Evolutionary conservation across 441 rosid species (phyloP).

Genomic region (Croton setiger): DNA sequence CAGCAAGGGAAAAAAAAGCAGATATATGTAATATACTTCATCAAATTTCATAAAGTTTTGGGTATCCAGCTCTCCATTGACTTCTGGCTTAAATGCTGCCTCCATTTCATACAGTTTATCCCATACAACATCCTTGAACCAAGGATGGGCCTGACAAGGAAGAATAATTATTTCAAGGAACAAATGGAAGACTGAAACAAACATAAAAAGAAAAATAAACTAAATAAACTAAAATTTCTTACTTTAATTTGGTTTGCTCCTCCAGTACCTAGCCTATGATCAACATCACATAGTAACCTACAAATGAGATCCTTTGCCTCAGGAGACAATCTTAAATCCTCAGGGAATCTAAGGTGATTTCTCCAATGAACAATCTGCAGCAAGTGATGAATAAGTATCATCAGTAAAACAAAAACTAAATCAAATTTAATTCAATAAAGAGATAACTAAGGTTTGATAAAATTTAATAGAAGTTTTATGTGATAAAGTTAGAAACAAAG

Average conservation of each 20-base stretch:
- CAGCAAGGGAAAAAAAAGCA: slow-evolving; percentile 4
- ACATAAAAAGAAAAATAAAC: slow-evolving; percentile 11
- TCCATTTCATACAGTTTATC: slow-evolving; percentile 91
- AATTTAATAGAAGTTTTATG: neutral
- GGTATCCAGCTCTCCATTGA: slow-evolving; percentile 91
- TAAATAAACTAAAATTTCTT: slow-evolving; percentile 27
- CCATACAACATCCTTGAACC: slow-evolving; percentile 85
- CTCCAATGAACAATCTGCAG: slow-evolving; percentile 90
- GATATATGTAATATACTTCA: slow-evolving; percentile 51
- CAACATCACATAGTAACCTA: slow-evolving; percentile 86
- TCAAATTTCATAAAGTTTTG: slow-evolving; percentile 98
- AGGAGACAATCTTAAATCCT: slow-evolving; percentile 60
- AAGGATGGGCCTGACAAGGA: slow-evolving; percentile 78
- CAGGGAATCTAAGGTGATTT: slow-evolving; percentile 86
- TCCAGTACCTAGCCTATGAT: slow-evolving; percentile 84
- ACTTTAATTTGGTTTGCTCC: slow-evolving; percentile 92
- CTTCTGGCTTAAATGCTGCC: slow-evolving; percentile 94
- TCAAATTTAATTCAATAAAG: neutral
- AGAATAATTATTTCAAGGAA: slow-evolving; percentile 25
- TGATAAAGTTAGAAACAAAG: slow-evolving; percentile 8
- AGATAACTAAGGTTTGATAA: neutral
- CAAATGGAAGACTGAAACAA: slow-evolving; percentile 14
- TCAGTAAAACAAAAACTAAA: neutral
- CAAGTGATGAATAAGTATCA: slow-evolving; percentile 14
- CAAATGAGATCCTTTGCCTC: slow-evolving; percentile 91